Percentiles rank a stretch among this genome's conserved stretches.
phyloP scores from a whole-genome alignment of 768 basidiomycete species.

The Hygrophoropsis aurantiaca region DNA sequence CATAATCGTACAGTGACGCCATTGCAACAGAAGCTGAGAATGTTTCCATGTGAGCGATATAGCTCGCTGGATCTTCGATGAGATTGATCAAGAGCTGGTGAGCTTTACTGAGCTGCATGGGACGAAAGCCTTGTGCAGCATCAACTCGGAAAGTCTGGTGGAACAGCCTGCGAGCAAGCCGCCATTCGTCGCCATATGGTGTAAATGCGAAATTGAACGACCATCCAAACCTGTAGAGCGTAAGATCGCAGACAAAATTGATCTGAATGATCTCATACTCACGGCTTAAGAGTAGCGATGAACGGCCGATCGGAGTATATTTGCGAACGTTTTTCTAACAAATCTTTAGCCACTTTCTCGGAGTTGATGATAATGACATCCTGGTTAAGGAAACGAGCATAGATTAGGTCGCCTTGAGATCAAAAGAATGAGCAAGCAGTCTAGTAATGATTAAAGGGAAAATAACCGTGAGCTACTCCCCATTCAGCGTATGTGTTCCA shows the following conservation, averaged over 20 bases:
- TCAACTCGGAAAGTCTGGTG: constrained; percentile 38
- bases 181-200: constrained; percentile 16
- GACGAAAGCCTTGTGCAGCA: constrained; percentile 20
- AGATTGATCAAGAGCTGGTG: constrained; percentile 24
- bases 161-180: constrained; percentile 33
- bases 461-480: constrained; percentile 17
- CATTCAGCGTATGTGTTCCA: constrained; percentile 17
- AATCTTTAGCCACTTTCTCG: constrained; percentile 38
- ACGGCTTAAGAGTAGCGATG: constrained; percentile 16
- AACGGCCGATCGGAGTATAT: constrained; percentile 53
- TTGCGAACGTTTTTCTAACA: constrained; percentile 46
- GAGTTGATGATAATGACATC: constrained; percentile 47
- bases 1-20: not conserved
- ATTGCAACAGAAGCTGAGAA: constrained; percentile 5
- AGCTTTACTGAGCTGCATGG: constrained; percentile 21
- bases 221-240: constrained; percentile 16
- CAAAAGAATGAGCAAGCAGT: not conserved
- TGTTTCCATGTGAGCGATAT: constrained; percentile 20
- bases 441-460: not conserved
- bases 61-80: constrained; percentile 26
- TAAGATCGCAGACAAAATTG: not conserved
- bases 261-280: constrained; percentile 1
- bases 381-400: constrained; percentile 46
- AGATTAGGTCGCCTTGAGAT: constrained; percentile 42
- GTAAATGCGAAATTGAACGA: constrained; percentile 8